A percentile compares a stretch with the other conserved stretches of the same genome.
Evolutionary conservation across 768 basidiomycete genomes (phyloP).

Genomic region (Russula sp.): DNA sequence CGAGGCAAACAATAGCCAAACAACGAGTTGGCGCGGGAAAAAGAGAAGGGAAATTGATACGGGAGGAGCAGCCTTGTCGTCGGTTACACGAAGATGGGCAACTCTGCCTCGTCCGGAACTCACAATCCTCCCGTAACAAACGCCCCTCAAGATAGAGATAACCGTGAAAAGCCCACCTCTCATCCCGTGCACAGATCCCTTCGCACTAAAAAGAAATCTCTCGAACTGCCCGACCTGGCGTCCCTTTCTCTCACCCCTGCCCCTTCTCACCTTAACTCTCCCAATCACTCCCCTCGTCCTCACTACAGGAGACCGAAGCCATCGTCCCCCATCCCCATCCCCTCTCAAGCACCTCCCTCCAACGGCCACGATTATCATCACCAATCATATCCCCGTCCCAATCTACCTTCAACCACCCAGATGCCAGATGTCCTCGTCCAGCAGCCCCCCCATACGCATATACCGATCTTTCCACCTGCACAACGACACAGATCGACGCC

Average conservation of each 20-base stretch:
- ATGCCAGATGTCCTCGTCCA: conserved; percentile 43
- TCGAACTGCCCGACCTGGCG: conserved; percentile 74
- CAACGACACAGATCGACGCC: conserved; percentile 33
- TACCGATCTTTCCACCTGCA: conserved; percentile 37
- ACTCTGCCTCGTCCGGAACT: conserved; percentile 25
- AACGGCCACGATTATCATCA: conserved; percentile 31
- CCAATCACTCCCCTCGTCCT: conserved; percentile 44
- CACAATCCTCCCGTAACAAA: conserved; percentile 23
- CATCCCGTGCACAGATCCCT: conserved; percentile 56
- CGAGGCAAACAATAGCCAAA: background rate
- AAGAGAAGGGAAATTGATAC: background rate
- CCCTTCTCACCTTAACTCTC: conserved; percentile 38
- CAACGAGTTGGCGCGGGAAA: conserved; percentile 12
- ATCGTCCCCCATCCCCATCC: conserved; percentile 51
- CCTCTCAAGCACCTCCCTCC: conserved; percentile 33
- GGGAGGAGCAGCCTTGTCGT: conserved; percentile 1
- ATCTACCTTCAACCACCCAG: conserved; percentile 34
- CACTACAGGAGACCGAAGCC: conserved; percentile 43
- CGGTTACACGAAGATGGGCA: conserved; percentile 26
- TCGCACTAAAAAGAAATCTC: conserved; percentile 65
- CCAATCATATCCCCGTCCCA: conserved; percentile 26
- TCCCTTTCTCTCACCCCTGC: conserved; percentile 48
- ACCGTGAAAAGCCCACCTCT: conserved; percentile 30
- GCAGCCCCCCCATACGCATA: conserved; percentile 46
- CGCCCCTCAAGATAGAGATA: conserved; percentile 24